Evolutionary conservation across 2,329 filamentous ascomycete genomes (phyloP), one percentile per base, ranked within the genome.

Genomic region (Escovopsis sp.): DNA sequence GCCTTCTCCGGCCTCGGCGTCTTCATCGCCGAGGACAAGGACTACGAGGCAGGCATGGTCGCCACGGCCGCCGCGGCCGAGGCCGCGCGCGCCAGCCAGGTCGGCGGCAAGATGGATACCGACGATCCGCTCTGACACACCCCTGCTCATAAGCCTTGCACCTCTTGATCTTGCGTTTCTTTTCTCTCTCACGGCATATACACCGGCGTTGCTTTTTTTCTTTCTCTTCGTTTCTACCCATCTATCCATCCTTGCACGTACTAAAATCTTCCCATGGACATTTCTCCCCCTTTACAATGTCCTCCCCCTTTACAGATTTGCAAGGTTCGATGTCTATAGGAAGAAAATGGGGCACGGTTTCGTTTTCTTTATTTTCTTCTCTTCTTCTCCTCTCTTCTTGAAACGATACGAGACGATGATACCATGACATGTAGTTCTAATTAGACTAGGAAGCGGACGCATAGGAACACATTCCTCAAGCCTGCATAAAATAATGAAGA

Each of bases 1-100:
- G 87, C 89, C 0, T 96, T 95, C 62, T 78, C 84, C 0, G 91
- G 93, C 0, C 60, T 98, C 45, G 86, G 84, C 1, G 84, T 94
- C 35, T 93, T 94, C 51, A 68, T 98, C 35, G 81, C 75, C 31
- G 86, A 95, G 37, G 88, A 94, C 55, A 74, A 74, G 60, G 51
- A 55, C 2, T 62, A 66, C 11, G 34, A 36, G 15, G 34, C 34
- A 36, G 57, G 52, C 37, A 57, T 55, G 7, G 54, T 61, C 8
- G 47, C 60, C 6, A 57, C 56, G 0, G 51, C 56, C 4, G 61
- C 50, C 1, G 59, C 63, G 2, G 57, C 53, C 24, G 60, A 64
- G 38, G 61, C 56, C 29, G 61, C 58, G 2, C 58, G 53, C 33
- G 55, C 52, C 39, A 59, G 50, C 5, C 47, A 48, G 40, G 53